These are phyloP conservation scores for Ceratocystis cacaofunesta DNA, from an alignment of 2,329 filamentous ascomycete species.

Conservation along the genomic window DNA sequence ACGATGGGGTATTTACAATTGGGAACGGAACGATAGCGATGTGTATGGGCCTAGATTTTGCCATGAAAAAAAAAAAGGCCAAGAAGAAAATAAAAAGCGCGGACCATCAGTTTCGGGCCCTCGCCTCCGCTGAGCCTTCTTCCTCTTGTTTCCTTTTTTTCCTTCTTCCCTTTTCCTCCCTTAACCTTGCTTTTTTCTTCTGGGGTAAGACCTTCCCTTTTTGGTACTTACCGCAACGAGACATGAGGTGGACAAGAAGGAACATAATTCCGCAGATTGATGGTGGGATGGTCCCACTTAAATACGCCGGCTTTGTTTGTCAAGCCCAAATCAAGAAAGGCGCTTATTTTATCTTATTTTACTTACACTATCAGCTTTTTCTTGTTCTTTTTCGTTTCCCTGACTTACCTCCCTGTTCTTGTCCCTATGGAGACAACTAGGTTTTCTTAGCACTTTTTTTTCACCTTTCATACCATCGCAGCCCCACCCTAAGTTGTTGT, in stretches of 20 bases:
- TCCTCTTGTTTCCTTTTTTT: background rate
- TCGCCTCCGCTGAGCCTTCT: background rate
- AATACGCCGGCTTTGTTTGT: too few relatives aligned
- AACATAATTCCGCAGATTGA: background rate
- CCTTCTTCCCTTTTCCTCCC: background rate
- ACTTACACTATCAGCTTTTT: background rate
- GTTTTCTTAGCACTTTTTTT: too few relatives aligned
- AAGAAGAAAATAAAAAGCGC: background rate
- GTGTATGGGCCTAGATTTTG: too few relatives aligned
- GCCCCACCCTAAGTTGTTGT: background rate
- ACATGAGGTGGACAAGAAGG: background rate
- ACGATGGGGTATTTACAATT: too few relatives aligned
- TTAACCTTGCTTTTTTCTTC: background rate
- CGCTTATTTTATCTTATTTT: slow-evolving; percentile 1
- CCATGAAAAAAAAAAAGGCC: background rate
- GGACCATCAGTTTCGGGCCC: slow-evolving; percentile 2
- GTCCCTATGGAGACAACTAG: background rate
- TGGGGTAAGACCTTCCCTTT: background rate
- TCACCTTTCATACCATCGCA: too few relatives aligned
- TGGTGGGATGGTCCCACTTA: background rate
- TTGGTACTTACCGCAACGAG: background rate
- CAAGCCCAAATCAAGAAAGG: background rate
- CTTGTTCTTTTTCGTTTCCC: background rate
- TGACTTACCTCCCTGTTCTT: background rate
- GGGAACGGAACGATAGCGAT: too few relatives aligned